These are phyloP conservation scores for Diospyros kaki DNA, from an alignment of 148 eudicot genomes.

Conservation along the genomic window DNA sequence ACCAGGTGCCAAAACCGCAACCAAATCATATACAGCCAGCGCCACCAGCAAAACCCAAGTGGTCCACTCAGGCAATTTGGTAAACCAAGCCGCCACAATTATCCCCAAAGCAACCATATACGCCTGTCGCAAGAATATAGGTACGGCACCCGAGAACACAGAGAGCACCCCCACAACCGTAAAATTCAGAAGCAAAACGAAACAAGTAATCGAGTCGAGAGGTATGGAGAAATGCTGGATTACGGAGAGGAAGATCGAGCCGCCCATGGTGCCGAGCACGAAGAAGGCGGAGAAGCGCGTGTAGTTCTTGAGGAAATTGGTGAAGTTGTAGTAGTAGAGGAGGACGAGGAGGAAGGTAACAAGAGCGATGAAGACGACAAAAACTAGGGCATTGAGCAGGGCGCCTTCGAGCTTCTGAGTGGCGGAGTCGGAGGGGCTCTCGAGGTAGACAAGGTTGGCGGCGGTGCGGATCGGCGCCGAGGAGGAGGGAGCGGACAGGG, in stretches of 20 bases:
- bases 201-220: conserved; percentile 47
- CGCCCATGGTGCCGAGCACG: conserved; percentile 65
- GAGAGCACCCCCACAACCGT: conserved; percentile 60
- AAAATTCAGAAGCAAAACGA: conserved; percentile 52
- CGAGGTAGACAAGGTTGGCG: conserved; percentile 79
- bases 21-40: conserved; percentile 76
- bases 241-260: conserved; percentile 54
- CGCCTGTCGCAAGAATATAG: conserved; percentile 61
- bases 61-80: conserved; percentile 95
- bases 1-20: conserved; percentile 88
- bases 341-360: conserved; percentile 74
- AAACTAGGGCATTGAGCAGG: conserved; percentile 66
- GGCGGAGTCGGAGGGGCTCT: conserved; percentile 57
- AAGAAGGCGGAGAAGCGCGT: conserved; percentile 73
- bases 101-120: conserved; percentile 78
- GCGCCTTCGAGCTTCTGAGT: conserved; percentile 74
- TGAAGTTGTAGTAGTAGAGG: conserved; percentile 78
- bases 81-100: conserved; percentile 83
- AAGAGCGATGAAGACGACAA: conserved; percentile 53
- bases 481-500: conserved; percentile 28
- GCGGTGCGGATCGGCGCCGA: conserved; percentile 49
- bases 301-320: conserved; percentile 60
- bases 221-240: conserved; percentile 48
- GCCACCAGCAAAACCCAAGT: conserved; percentile 87
- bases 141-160: conserved; percentile 63